These are phyloP conservation scores for Prunella vulgaris DNA, from an alignment of 257 asterid species.

Conservation along the genomic window DNA sequence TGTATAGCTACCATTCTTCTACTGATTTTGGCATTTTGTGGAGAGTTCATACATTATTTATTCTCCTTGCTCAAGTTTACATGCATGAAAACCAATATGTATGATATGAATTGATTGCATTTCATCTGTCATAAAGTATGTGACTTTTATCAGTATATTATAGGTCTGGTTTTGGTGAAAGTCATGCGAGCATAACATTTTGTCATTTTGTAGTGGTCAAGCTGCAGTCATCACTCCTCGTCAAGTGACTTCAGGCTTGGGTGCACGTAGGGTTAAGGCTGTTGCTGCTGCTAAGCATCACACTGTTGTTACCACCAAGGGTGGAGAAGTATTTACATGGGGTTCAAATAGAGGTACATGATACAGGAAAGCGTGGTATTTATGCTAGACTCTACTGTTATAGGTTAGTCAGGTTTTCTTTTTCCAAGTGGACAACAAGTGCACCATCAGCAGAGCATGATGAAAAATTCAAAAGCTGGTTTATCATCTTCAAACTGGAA, in stretches of 20 bases:
- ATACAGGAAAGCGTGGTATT: neutral
- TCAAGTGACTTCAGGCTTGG: conserved; percentile 83
- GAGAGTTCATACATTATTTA: neutral
- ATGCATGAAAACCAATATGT: neutral
- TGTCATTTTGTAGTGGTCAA: conserved; percentile 73
- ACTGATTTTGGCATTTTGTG: neutral
- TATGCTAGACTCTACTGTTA: neutral
- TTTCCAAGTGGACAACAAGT: conserved; percentile 2
- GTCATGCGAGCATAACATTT: conserved; percentile 10
- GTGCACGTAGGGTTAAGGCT: conserved; percentile 82
- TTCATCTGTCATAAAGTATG: neutral
- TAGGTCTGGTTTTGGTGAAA: neutral
- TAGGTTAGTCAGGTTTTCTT: neutral
- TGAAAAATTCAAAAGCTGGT: conserved; percentile 14
- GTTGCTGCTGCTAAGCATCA: conserved; percentile 99
- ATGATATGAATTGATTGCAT: neutral
- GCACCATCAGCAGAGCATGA: neutral
- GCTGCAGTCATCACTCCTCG: conserved; percentile 99
- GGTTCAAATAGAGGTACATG: conserved; percentile 94
- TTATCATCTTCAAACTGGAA: neutral
- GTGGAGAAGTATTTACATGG: conserved; percentile 98
- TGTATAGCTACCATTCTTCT: neutral
- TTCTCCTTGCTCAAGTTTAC: neutral
- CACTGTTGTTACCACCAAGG: conserved; percentile 86
- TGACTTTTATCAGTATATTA: no score